A percentile compares a stretch with the other conserved stretches of the same genome.
These are phyloP conservation scores for Cystobasidium tubakii DNA, from an alignment of 768 basidiomycete species.

Conservation along the genomic window DNA sequence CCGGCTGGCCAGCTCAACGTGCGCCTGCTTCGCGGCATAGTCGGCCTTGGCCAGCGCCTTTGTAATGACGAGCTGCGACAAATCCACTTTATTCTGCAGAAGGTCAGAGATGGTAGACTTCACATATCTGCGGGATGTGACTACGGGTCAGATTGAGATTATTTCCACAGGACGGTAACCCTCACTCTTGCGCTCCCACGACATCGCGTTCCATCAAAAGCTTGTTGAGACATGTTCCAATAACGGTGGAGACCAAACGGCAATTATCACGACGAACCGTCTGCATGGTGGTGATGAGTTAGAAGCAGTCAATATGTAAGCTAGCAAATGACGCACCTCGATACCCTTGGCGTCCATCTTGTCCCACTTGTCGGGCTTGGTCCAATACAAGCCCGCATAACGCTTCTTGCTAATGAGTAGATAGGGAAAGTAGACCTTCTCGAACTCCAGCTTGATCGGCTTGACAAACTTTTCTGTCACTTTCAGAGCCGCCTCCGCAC, in stretches of 20 bases:
- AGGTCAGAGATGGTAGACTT: conserved; percentile 91
- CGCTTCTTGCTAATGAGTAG: conserved; percentile 97
- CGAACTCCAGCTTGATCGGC: conserved; percentile 98
- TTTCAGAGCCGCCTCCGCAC: conserved; percentile 82
- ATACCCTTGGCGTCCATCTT: conserved; percentile 99
- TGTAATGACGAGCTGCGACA: conserved; percentile 98
- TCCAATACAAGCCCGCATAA: conserved; percentile 98
- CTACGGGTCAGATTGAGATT: too few relatives aligned
- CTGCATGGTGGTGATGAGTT: conserved; percentile 51
- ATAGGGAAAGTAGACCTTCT: conserved; percentile 98
- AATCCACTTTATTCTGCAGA: conserved; percentile 91
- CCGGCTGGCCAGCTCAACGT: conserved; percentile 87
- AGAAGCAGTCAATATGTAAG: not conserved
- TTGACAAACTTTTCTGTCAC: conserved; percentile 86
- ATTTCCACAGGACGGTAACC: conserved; percentile 50
- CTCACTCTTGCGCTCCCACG: conserved; percentile 74
- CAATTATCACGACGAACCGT: conserved; percentile 98
- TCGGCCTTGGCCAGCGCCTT: conserved; percentile 94
- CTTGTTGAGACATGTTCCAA: conserved; percentile 95
- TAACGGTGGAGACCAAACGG: conserved; percentile 93
- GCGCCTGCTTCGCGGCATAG: conserved; percentile 90
- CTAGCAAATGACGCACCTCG: conserved; percentile 59
- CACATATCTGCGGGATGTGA: conserved; percentile 74
- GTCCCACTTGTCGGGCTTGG: conserved; percentile 85
- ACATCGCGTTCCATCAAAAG: conserved; percentile 95